These are phyloP conservation scores for Lachnellula cervina DNA, from an alignment of 2,329 filamentous ascomycete species.

Conservation along the genomic window DNA sequence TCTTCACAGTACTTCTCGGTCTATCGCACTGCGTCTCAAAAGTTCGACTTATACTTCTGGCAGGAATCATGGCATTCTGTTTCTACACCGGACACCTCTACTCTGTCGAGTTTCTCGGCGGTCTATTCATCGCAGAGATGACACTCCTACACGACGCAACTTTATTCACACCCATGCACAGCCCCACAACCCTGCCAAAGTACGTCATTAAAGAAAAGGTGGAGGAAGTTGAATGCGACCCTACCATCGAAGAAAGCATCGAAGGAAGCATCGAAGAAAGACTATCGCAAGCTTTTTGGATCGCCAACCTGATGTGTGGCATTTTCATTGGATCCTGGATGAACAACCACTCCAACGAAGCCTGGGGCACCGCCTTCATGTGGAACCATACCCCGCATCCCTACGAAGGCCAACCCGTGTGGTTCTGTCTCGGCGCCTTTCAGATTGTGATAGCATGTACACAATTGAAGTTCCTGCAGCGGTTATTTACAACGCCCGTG, in stretches of 20 bases:
- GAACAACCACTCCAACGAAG: constrained; percentile 22
- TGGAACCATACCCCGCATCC: constrained; percentile 23
- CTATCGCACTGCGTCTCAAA: constrained; percentile 22
- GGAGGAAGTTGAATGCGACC: neutral
- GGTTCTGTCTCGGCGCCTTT: constrained; percentile 29
- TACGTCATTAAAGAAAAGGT: constrained; percentile 10
- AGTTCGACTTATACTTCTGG: constrained; percentile 22
- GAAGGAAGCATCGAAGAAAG: constrained; percentile 7
- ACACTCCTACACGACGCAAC: constrained; percentile 34
- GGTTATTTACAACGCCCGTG: constrained; percentile 42
- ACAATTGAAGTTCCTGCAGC: constrained; percentile 35
- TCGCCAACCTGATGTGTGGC: constrained; percentile 21
- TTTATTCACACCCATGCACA: constrained; percentile 16
- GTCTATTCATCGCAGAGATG: constrained; percentile 42
- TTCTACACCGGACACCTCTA: constrained; percentile 25
- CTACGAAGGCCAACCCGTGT: constrained; percentile 26
- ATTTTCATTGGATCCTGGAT: constrained; percentile 30
- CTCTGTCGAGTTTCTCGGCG: constrained; percentile 40
- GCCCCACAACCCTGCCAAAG: constrained; percentile 19
- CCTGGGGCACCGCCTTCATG: constrained; percentile 21
- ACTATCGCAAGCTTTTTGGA: constrained; percentile 23
- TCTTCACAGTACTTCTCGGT: constrained; percentile 26
- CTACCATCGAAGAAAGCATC: constrained; percentile 4
- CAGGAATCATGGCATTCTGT: constrained; percentile 22
- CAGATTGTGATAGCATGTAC: constrained; percentile 29